Evolutionary conservation across 2,329 filamentous ascomycete genomes (phyloP).

Genomic region (Penicillium vulpinum): DNA sequence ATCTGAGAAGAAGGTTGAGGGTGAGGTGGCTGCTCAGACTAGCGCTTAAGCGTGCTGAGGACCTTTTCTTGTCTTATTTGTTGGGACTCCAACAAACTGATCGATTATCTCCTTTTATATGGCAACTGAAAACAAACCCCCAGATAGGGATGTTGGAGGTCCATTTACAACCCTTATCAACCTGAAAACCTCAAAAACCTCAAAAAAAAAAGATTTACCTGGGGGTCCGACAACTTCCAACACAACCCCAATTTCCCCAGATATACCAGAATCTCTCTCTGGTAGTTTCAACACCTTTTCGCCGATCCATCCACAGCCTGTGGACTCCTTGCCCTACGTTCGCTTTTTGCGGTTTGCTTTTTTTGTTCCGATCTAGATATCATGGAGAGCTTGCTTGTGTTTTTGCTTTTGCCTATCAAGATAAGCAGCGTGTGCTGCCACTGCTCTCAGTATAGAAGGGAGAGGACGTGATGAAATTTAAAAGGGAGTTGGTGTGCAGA

Average conservation of each 20-base stretch:
- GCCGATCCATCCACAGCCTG: constrained; percentile 12
- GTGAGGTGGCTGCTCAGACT: constrained; percentile 27
- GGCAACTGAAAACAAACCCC: not conserved
- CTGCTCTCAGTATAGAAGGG: constrained; percentile 20
- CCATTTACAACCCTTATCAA: not conserved
- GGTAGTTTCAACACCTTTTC: constrained; percentile 18
- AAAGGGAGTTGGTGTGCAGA: constrained; percentile 23
- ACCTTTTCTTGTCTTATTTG: constrained; percentile 11
- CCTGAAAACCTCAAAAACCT: not conserved
- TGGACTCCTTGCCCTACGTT: constrained; percentile 16
- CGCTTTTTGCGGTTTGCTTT: constrained; percentile 4
- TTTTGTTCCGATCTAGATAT: constrained; percentile 23
- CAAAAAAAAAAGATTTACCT: no score
- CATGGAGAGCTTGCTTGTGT: constrained; percentile 19
- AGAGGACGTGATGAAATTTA: constrained; percentile 12
- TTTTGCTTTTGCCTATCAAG: constrained; percentile 16
- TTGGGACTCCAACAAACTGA: not conserved
- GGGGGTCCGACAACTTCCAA: not conserved
- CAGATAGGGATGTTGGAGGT: not conserved
- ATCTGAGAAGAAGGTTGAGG: constrained; percentile 31
- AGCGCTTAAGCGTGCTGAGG: constrained; percentile 29
- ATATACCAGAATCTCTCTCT: constrained; percentile 6
- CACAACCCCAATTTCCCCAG: constrained; percentile 1
- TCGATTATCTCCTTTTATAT: not conserved
- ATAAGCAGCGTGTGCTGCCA: constrained; percentile 8